Conservation (phyloP, 2,329 filamentous ascomycete genomes). For the Paramyrothecium roridum region DNA sequence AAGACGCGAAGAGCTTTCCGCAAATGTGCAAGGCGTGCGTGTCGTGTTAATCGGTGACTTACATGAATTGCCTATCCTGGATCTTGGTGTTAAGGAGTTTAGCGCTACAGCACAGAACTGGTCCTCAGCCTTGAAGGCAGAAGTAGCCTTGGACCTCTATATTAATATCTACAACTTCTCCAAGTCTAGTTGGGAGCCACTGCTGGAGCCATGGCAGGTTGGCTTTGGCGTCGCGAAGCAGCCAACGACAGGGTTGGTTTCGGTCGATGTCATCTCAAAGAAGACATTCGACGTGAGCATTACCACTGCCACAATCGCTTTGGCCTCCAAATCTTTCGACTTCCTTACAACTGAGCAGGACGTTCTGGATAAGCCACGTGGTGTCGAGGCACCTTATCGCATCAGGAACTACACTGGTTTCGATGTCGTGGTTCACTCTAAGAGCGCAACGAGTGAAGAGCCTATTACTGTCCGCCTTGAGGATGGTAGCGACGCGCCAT, state of each 20-base stretch:
- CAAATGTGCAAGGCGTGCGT: conserved; percentile 82
- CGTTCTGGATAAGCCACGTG: conserved; percentile 87
- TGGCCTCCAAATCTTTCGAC: conserved; percentile 88
- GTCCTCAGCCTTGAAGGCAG: conserved; percentile 82
- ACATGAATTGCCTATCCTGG: conserved; percentile 91
- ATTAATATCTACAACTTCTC: conserved; percentile 99
- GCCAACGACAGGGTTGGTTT: conserved; percentile 69
- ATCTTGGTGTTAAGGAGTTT: conserved; percentile 90
- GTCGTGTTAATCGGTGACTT: conserved; percentile 93
- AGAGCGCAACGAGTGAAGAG: conserved; percentile 61
- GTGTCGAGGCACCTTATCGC: conserved; percentile 86
- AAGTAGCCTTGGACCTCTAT: conserved; percentile 89
- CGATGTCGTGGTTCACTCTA: conserved; percentile 78
- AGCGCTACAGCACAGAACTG: conserved; percentile 83
- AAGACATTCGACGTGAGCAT: conserved; percentile 90
- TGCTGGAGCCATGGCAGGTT: conserved; percentile 96
- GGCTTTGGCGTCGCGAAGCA: conserved; percentile 84
- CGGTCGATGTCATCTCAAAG: conserved; percentile 82
- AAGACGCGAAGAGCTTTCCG: conserved; percentile 72
- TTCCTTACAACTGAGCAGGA: conserved; percentile 85
- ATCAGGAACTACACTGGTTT: conserved; percentile 97
- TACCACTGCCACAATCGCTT: conserved; percentile 88
- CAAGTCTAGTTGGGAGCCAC: conserved; percentile 95
- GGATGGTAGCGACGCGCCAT: conserved; percentile 88
- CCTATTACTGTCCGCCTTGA: conserved; percentile 72